A percentile compares a stretch with the other conserved stretches of the same genome.
Evolutionary conservation across 805 yeast genomes (phyloP).

Genomic region (Wickerhamomyces kurtzmanii): DNA sequence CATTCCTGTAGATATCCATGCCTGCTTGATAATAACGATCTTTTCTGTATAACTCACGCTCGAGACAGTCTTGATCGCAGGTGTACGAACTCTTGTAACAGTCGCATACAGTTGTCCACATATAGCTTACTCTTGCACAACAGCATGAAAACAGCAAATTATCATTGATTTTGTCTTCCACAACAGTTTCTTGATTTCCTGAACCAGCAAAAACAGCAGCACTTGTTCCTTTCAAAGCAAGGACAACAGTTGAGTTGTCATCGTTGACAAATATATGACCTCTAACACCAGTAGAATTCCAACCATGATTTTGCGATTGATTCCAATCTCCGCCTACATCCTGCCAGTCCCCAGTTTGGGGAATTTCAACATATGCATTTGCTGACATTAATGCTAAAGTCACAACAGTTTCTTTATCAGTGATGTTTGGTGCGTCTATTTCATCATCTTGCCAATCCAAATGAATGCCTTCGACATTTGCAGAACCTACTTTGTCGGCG

Average conservation of each 20-base stretch:
- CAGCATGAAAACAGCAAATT: slow-evolving; percentile 89
- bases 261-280: slow-evolving; percentile 81
- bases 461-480: slow-evolving; percentile 24
- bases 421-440: slow-evolving; percentile 59
- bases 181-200: slow-evolving; percentile 75
- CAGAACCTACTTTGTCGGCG: slow-evolving; percentile 28
- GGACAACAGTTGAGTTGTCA: slow-evolving; percentile 49
- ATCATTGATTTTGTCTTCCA: slow-evolving; percentile 77
- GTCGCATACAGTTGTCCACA: slow-evolving; percentile 95
- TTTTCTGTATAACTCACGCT: slow-evolving; percentile 57
- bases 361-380: slow-evolving; percentile 79
- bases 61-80: slow-evolving; percentile 83
- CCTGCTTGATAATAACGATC: slow-evolving; percentile 81
- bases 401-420: slow-evolving; percentile 65
- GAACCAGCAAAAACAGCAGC: slow-evolving; percentile 76
- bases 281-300: slow-evolving; percentile 78
- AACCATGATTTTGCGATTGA: slow-evolving; percentile 60
- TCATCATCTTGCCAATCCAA: slow-evolving; percentile 60
- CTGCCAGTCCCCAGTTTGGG: slow-evolving; percentile 78
- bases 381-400: slow-evolving; percentile 79
- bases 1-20: slow-evolving; percentile 67
- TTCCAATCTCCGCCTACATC: slow-evolving; percentile 60
- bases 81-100: slow-evolving; percentile 79
- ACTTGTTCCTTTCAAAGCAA: slow-evolving; percentile 86
- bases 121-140: slow-evolving; percentile 83